A percentile compares a stretch with the other conserved stretches of the same genome.
Conservation (phyloP, 2,329 filamentous ascomycete species). For the Diaporthe capsici region DNA sequence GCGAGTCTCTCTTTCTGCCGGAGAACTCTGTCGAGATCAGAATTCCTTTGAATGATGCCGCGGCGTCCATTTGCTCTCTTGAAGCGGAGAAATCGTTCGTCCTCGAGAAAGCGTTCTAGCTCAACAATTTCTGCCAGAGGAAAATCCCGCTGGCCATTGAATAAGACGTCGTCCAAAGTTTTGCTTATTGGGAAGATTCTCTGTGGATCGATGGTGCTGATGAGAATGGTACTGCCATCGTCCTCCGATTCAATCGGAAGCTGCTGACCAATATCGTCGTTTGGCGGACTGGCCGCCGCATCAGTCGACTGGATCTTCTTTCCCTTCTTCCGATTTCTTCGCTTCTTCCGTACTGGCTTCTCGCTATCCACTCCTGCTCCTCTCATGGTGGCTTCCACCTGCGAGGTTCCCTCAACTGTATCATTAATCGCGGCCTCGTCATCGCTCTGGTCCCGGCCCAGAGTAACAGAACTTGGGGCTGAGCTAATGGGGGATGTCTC, state of each 20-base stretch:
- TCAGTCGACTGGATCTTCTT: slow-evolving; percentile 1
- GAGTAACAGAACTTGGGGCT: slow-evolving; percentile 14
- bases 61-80: background rate
- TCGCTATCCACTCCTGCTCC: slow-evolving; percentile 26
- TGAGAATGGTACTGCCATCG: background rate
- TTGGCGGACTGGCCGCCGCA: background rate
- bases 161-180: background rate
- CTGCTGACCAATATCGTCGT: background rate
- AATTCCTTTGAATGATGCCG: background rate
- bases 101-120: background rate
- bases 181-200: background rate
- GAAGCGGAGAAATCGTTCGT: background rate
- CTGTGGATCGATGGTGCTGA: too few relatives aligned
- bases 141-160: background rate
- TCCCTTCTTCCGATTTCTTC: slow-evolving; percentile 13
- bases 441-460: background rate
- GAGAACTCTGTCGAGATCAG: slow-evolving; percentile 8
- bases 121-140: background rate
- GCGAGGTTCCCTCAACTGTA: too few relatives aligned
- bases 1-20: slow-evolving; percentile 31
- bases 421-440: background rate
- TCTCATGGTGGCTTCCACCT: background rate
- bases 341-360: slow-evolving; percentile 18
- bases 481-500: background rate
- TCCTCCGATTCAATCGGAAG: background rate